A percentile compares a stretch with the other conserved stretches of the same genome.
Evolutionary conservation across 177 flowering plant species (phyloP).

Genomic region (Telopea speciosissima): DNA sequence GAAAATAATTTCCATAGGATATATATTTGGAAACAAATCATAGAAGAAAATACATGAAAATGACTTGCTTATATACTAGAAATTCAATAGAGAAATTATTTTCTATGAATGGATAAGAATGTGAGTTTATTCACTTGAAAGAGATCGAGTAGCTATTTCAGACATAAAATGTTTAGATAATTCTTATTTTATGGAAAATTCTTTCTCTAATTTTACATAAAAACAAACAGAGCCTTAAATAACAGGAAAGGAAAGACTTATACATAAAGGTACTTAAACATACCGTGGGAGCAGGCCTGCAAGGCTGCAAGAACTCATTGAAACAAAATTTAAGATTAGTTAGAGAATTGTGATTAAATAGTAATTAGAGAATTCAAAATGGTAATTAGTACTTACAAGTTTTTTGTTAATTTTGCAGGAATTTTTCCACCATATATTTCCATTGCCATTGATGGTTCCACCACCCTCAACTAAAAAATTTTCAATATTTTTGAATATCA

Average conservation of each 20-base stretch:
- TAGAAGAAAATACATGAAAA: no score
- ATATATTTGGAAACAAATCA: neutral
- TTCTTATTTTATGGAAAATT: neutral
- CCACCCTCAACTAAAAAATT: constrained; percentile 56
- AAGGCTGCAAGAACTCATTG: constrained; percentile 50
- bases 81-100: no score
- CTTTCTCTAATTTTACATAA: neutral
- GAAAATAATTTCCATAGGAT: no score
- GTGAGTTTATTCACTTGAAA: no score
- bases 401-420: constrained; percentile 65
- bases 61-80: no score
- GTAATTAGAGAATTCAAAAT: neutral
- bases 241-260: neutral
- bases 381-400: constrained; percentile 27
- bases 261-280: constrained; percentile 8
- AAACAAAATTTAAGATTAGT: constrained; percentile 1
- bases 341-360: neutral
- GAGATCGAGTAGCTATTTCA: no score
- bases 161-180: no score
- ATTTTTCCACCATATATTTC: constrained; percentile 78
- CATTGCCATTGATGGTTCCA: constrained; percentile 80
- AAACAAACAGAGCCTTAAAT: neutral
- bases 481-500: constrained; percentile 38
- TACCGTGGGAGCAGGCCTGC: constrained; percentile 83
- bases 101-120: no score